Conservation (phyloP, 768 basidiomycete species). For the Butyriboletus loyo region DNA sequence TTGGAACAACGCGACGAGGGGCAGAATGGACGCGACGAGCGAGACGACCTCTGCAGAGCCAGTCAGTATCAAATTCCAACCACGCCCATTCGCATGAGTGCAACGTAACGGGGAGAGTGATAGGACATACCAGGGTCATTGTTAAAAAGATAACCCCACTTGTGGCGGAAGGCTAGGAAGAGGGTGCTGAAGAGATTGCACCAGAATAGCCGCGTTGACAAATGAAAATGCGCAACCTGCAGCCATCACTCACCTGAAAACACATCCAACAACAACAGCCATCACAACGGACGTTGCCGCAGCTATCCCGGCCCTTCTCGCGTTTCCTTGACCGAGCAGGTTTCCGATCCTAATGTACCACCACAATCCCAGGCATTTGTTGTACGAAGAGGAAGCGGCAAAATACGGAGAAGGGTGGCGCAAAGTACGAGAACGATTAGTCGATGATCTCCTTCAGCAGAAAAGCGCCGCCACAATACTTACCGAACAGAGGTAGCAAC, state of each 20-base stretch:
- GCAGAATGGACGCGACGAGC: conserved; percentile 61
- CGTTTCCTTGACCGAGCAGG: conserved; percentile 77
- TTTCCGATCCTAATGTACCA: conserved; percentile 68
- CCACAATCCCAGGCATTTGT: not conserved
- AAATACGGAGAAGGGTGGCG: not conserved
- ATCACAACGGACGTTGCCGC: conserved; percentile 64
- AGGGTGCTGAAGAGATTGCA: conserved; percentile 37
- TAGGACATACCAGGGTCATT: conserved; percentile 48
- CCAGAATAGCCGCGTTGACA: not conserved
- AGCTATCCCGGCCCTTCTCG: conserved; percentile 66
- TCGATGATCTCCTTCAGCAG: not conserved
- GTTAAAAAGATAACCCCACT: conserved; percentile 77
- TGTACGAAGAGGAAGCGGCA: not conserved
- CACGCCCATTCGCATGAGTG: not conserved
- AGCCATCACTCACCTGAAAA: conserved; percentile 52
- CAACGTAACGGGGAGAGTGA: not conserved
- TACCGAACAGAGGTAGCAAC: conserved; percentile 85
- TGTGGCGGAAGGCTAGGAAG: conserved; percentile 58
- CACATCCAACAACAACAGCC: conserved; percentile 58
- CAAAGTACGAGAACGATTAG: not conserved
- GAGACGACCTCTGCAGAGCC: conserved; percentile 39
- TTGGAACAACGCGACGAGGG: conserved; percentile 76
- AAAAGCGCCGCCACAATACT: conserved; percentile 13
- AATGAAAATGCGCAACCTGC: not conserved
- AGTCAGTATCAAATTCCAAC: not conserved